Evolutionary conservation across 345 rosid species (phyloP), one percentile per base, ranked within the genome.

Genomic region (Brassica cretica): DNA sequence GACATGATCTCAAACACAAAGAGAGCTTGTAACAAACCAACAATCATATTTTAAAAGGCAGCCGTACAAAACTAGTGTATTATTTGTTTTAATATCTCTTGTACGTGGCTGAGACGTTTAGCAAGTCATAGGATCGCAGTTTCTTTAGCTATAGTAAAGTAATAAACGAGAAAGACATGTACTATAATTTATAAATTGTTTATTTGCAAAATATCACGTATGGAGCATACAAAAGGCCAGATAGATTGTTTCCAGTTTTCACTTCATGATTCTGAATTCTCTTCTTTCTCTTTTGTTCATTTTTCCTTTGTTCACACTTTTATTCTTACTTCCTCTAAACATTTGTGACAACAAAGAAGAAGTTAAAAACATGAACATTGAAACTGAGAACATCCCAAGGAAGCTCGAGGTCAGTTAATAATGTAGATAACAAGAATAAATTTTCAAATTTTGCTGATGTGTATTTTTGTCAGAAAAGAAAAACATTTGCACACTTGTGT

Each of bases 341-440:
- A 58, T 58, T 10, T 58, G 30, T 58, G 21, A 58, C 63, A 21
- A 24, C 29, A 24, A 24, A 21, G 60, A 55, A 8, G 60, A 21
- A 16, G 2, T 16, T 10, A 59, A 10, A 59, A 59, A 59, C 14
- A 58, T 59, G 64, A 21, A 59, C 64, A 59, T 4, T 59, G 64
- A 59, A 59, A 59, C 32, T 24, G 64, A 59, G 64, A 59, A 59
- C 64, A 59, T 59, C 64, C 32, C 64, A 59, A 11, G 93, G 96
- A 51, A 12, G 88, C 9, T 58, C 5, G 63, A 58, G 63, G 63
- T 53, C 16, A 53, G 16, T 53, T 53, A 53, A 16, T 53, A 53
- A 16, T 6, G 21, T 18, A 4, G 1, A 18, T 55, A 25, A 25
- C 29, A 25, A 25, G 29, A 25, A 25, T 25, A 25, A 15, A 4